Percentiles rank a stretch among this genome's conserved stretches.
Evolutionary conservation across 2,329 filamentous ascomycete species (phyloP).

Genomic region (Exserohilum rostratum): DNA sequence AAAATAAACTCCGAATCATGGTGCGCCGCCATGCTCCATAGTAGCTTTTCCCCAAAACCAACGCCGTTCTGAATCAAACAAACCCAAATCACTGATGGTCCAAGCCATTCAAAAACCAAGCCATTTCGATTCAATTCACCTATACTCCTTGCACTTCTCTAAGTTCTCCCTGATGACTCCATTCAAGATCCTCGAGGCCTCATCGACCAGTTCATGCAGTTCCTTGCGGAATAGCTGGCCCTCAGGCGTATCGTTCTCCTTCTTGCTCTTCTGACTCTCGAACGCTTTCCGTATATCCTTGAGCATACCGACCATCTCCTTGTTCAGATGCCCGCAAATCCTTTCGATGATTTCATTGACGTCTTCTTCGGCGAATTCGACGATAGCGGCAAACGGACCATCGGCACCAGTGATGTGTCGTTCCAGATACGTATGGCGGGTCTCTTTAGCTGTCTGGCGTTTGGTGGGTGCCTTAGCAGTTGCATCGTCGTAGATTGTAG

Average conservation of each 20-base stretch:
- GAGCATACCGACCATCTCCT: constrained; percentile 4
- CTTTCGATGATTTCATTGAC: not conserved
- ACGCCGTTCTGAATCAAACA: too few relatives aligned
- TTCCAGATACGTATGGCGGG: constrained; percentile 12
- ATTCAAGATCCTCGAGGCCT: constrained; percentile 10
- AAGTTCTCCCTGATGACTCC: constrained; percentile 8
- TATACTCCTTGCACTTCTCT: constrained; percentile 14
- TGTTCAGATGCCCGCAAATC: not conserved
- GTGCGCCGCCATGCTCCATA: too few relatives aligned
- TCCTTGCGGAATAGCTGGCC: constrained; percentile 13
- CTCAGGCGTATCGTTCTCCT: constrained; percentile 12
- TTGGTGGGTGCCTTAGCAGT: not conserved
- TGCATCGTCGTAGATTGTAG: constrained; percentile 15
- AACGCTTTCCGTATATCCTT: constrained; percentile 6
- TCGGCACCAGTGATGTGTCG: not conserved
- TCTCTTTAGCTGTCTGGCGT: constrained; percentile 3
- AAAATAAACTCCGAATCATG: too few relatives aligned
- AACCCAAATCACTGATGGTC: too few relatives aligned
- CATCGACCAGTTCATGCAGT: constrained; percentile 9
- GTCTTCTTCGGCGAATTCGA: not conserved
- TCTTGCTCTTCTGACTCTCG: constrained; percentile 6
- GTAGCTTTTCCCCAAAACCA: too few relatives aligned
- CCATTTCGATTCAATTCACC: too few relatives aligned
- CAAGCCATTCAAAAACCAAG: too few relatives aligned
- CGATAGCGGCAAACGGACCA: constrained; percentile 1